Percentiles rank a stretch among this genome's conserved stretches.
Evolutionary conservation across 768 basidiomycete species (phyloP).

Genomic region (Mycena venus): DNA sequence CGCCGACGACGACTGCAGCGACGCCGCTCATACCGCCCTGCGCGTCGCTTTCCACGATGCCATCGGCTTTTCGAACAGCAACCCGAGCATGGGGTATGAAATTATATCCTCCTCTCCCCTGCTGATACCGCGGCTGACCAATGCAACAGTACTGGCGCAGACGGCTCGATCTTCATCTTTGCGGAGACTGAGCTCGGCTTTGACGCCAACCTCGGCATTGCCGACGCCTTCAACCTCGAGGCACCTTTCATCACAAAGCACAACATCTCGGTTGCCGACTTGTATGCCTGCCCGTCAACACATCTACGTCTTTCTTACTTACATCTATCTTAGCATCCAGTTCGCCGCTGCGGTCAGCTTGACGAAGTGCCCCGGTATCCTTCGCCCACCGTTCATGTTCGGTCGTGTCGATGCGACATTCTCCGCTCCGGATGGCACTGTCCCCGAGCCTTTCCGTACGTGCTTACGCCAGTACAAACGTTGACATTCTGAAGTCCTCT

Average conservation of each 20-base stretch:
- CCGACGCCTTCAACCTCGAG: slow-evolving; percentile 42
- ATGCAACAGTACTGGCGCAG: slow-evolving; percentile 27
- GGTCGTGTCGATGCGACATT: slow-evolving; percentile 40
- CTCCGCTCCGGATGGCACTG: slow-evolving; percentile 34
- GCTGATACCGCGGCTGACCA: background rate
- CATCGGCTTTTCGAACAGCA: slow-evolving; percentile 13
- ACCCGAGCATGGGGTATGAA: slow-evolving; percentile 1
- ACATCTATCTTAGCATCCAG: slow-evolving; percentile 37
- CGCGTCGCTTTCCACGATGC: slow-evolving; percentile 21
- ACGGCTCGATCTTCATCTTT: slow-evolving; percentile 53
- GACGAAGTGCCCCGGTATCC: slow-evolving; percentile 47
- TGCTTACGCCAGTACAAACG: background rate
- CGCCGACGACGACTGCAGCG: background rate
- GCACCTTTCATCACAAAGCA: slow-evolving; percentile 36
- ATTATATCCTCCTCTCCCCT: background rate
- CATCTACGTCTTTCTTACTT: background rate
- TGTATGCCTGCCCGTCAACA: slow-evolving; percentile 34
- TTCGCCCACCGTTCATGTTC: slow-evolving; percentile 42
- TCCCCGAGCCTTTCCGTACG: slow-evolving; percentile 43
- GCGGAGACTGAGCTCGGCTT: slow-evolving; percentile 44
- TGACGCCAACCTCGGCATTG: slow-evolving; percentile 45
- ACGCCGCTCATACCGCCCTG: slow-evolving; percentile 5
- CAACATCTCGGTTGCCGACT: slow-evolving; percentile 43
- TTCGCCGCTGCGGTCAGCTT: slow-evolving; percentile 46
- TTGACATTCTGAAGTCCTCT: slow-evolving; percentile 1